Base-by-base conservation (phyloP, 2,329 filamentous ascomycete species). In the Penicillium sp. region DNA sequence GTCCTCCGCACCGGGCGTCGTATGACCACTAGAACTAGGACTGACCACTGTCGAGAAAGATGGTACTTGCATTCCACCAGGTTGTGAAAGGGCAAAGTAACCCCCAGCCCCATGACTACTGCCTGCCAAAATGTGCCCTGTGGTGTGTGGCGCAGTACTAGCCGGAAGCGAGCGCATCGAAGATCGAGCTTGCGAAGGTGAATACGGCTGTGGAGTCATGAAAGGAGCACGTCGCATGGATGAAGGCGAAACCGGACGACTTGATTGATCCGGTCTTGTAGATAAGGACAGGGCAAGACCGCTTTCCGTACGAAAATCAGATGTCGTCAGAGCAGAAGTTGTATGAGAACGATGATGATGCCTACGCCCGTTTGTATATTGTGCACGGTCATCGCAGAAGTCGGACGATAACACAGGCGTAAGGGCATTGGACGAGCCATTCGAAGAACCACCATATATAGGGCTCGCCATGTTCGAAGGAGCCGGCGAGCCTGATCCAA, bases 311-410 rank as follows among this genome's bases (percentile, higher is more conserved):
- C 46, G 52, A 2, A 55, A 56, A 14, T 60, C 48, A 10, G 56
- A 50, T 3, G 57, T 63, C 6, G 66, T 58, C 5, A 74, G 47
- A 3, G 65, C 60, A 3, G 72, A 72, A 3, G 72, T 73, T 3
- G 72, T 75, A 33, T 69, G 68, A 9, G 72, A 73, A 19, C 72
- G 69, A 27, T 65, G 68, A 53, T 75, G 72, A 47, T 74, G 66
- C 41, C 63, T 63, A 14, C 59, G 55, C 29, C 44, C 46, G 35
- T 31, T 51, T 45, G 26, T 19, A 14, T 49, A 3, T 26, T 31
- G 19, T 22, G 29, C 21, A 46, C 5, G 29, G 35, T 29, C 13
- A n/a, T 33, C 22, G 24, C 21, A 39, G 14, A 27, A 10, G 11
- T 19, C 37, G 3, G 48, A 41, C 3, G 48, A 29, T 29, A 37